phyloP scores from a whole-genome alignment of 2,329 filamentous ascomycete genomes.

The Tolypocladium amazonense region DNA sequence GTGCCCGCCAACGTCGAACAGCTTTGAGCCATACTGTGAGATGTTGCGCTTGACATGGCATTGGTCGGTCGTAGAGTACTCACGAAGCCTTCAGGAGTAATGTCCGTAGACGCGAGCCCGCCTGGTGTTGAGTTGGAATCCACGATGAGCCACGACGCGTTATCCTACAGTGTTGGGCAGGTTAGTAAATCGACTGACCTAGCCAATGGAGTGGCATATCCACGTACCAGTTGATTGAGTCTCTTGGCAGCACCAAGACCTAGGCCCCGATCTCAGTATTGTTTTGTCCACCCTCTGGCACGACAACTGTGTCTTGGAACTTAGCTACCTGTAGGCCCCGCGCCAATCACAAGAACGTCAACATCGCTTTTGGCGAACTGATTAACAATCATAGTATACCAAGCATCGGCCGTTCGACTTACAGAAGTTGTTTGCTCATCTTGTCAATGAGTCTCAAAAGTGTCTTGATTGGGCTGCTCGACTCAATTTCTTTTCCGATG shows the following conservation, averaged over 20 bases:
- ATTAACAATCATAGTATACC: background rate
- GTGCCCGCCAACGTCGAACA: slow-evolving; percentile 97
- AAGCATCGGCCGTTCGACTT: background rate
- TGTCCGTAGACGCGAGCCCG: slow-evolving; percentile 90
- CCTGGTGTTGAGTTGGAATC: slow-evolving; percentile 87
- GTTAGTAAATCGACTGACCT: background rate
- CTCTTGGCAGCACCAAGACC: slow-evolving; percentile 97
- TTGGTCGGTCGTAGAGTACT: slow-evolving; percentile 31
- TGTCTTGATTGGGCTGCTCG: too few species aligned
- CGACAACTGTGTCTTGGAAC: background rate
- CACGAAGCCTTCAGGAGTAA: slow-evolving; percentile 94
- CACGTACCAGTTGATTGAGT: slow-evolving; percentile 81
- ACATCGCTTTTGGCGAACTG: background rate
- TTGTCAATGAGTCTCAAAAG: background rate
- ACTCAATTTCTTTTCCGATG: too few species aligned
- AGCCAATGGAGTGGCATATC: slow-evolving; percentile 12
- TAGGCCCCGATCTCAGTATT: slow-evolving; percentile 34
- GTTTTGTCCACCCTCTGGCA: background rate
- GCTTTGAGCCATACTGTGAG: slow-evolving; percentile 35
- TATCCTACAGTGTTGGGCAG: slow-evolving; percentile 48
- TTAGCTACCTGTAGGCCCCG: background rate
- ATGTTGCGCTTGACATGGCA: slow-evolving; percentile 6
- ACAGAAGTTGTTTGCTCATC: background rate
- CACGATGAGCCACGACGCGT: slow-evolving; percentile 90
- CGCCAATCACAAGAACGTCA: background rate